Evolutionary conservation across 768 basidiomycete species (phyloP).

Genomic region (Inosperma sp.): DNA sequence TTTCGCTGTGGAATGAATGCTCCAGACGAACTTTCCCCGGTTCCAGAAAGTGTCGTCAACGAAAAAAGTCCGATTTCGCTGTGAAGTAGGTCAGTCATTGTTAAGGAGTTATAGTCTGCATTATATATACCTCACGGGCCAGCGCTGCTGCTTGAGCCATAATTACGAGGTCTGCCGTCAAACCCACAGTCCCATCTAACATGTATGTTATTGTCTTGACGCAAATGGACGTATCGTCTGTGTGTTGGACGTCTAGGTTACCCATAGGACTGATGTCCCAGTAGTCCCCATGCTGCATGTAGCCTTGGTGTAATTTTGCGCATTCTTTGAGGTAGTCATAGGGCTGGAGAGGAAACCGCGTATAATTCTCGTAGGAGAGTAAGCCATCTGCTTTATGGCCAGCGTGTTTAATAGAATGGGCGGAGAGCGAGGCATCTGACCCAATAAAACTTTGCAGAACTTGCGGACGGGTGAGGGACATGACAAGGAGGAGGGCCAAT

Average conservation of each 20-base stretch:
- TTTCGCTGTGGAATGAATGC: background rate
- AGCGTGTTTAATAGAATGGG: slow-evolving; percentile 7
- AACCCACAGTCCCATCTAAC: slow-evolving; percentile 61
- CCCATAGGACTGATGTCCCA: slow-evolving; percentile 42
- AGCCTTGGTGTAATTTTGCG: slow-evolving; percentile 41
- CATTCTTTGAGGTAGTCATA: slow-evolving; percentile 56
- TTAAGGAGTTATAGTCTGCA: background rate
- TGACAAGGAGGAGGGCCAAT: slow-evolving; percentile 43
- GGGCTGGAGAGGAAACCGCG: slow-evolving; percentile 53
- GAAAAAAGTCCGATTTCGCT: slow-evolving; percentile 64
- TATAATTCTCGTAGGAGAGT: slow-evolving; percentile 56
- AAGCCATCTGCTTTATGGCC: slow-evolving; percentile 21
- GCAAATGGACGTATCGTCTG: slow-evolving; percentile 37
- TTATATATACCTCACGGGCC: slow-evolving; percentile 52
- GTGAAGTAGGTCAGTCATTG: slow-evolving; percentile 10
- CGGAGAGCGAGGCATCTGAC: slow-evolving; percentile 19
- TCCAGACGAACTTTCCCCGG: slow-evolving; percentile 54
- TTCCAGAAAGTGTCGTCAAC: slow-evolving; percentile 71
- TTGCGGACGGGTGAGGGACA: slow-evolving; percentile 50
- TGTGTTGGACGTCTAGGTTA: slow-evolving; percentile 34
- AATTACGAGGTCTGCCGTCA: slow-evolving; percentile 61
- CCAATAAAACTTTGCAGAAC: slow-evolving; percentile 43
- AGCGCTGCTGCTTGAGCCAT: slow-evolving; percentile 64
- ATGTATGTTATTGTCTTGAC: slow-evolving; percentile 67
- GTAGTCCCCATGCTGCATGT: slow-evolving; percentile 47